These are phyloP conservation scores for Colletotrichum acutatum DNA, from an alignment of 2,329 filamentous ascomycete genomes.

Conservation along the genomic window DNA sequence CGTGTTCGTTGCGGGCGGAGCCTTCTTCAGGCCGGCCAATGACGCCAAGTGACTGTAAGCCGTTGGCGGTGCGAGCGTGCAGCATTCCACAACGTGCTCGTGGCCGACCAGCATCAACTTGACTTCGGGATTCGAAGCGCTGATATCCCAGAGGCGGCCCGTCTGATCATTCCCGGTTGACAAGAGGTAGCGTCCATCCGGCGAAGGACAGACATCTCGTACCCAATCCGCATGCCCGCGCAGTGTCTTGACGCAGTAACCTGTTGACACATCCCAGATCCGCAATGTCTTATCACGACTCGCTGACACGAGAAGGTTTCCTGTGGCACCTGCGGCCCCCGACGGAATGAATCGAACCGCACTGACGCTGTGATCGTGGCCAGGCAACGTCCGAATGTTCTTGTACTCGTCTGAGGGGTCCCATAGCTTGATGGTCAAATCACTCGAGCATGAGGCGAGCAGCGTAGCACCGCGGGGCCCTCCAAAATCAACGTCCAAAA, in stretches of 20 bases:
- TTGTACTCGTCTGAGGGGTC: slow-evolving; percentile 94
- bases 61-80: slow-evolving; percentile 83
- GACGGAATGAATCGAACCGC: slow-evolving; percentile 89
- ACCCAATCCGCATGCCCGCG: slow-evolving; percentile 90
- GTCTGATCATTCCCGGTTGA: slow-evolving; percentile 87
- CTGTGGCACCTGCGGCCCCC: slow-evolving; percentile 79
- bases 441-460: slow-evolving; percentile 79
- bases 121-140: slow-evolving; percentile 72
- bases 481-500: slow-evolving; percentile 90
- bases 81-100: slow-evolving; percentile 88
- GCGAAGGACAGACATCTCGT: slow-evolving; percentile 84
- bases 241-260: slow-evolving; percentile 92
- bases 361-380: slow-evolving; percentile 93
- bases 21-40: slow-evolving; percentile 85
- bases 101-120: slow-evolving; percentile 87
- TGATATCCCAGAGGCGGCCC: slow-evolving; percentile 86
- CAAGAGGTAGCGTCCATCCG: slow-evolving; percentile 84
- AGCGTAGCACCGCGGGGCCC: slow-evolving; percentile 83
- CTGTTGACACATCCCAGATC: slow-evolving; percentile 94
- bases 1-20: slow-evolving; percentile 77
- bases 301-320: slow-evolving; percentile 87
- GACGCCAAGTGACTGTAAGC: slow-evolving; percentile 81
- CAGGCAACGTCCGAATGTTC: slow-evolving; percentile 89
- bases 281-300: slow-evolving; percentile 86
- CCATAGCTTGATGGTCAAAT: slow-evolving; percentile 95